Base-by-base conservation (phyloP, 805 yeast genomes). In the Candida silvicultrix region DNA sequence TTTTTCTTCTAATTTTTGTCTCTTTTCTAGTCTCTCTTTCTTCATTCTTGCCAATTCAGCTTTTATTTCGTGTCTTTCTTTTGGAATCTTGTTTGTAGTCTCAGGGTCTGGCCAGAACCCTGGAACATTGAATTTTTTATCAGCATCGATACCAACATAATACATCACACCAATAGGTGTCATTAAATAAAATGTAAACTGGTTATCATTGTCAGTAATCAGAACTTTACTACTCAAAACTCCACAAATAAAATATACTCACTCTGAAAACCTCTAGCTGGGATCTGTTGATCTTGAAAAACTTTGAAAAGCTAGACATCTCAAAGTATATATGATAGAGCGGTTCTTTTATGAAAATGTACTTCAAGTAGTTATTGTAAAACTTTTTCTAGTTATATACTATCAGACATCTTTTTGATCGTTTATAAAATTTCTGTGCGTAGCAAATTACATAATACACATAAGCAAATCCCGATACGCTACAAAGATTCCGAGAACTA, bases 51-150 rank as follows among this genome's bases (percentile, higher is more conserved):
- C 96, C 35, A 90, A 70, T 60, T 90, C 98, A 1, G 94, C 92
- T 62, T 87, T 84, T 49, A 90, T 88, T 61, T 90, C 97, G 57
- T 84, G 86, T 2, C 89, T 89, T 59, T 90, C 97, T 59, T 89
- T 90, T 3, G 98, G 98, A 32, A 90, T 83, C 66, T 87, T 84
- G 62, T 90, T 89, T 54, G 89, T 73, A 2, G 97, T 85, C 38
- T 85, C 85, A 38, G 97, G 97, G 63, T 89, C 97, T 3, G 98
- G 98, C 96, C 96, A 89, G 67, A 88, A 90, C 19, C 96, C 96
- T 9, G 95, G 95, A 41, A 89, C 82, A 60, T 89, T 87, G 64
- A 90, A 81, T 69, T 89, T 90, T 56, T 74, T 78, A 64, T 90
- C 96, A 2, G 97, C 85, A 57, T 90, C 90, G 36, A 85, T 77